Conservation (phyloP, 2,329 filamentous ascomycete genomes). For the Fusarium sororula region DNA sequence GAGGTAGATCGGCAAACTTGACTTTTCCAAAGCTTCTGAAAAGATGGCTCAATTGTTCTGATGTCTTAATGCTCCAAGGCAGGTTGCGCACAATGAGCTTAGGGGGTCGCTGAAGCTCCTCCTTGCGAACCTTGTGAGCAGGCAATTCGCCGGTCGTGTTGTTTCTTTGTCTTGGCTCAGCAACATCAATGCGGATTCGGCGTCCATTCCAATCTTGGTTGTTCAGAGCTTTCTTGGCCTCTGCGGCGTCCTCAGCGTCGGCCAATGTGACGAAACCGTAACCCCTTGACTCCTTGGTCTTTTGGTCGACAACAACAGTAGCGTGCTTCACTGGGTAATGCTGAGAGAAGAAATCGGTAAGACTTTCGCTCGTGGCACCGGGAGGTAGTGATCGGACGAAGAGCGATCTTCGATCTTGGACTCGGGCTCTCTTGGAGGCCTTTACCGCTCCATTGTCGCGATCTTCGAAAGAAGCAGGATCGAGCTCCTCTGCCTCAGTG, state of each 20-base stretch:
- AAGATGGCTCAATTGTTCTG: constrained; percentile 79
- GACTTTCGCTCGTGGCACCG: constrained; percentile 78
- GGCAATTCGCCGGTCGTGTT: constrained; percentile 55
- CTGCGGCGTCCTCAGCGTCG: constrained; percentile 87
- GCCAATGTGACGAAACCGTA: constrained; percentile 98
- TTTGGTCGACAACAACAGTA: constrained; percentile 85
- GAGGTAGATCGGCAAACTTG: constrained; percentile 85
- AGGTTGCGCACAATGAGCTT: constrained; percentile 92
- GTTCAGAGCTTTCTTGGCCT: constrained; percentile 83
- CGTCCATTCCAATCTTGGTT: constrained; percentile 80
- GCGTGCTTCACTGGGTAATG: constrained; percentile 96
- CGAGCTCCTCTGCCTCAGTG: constrained; percentile 46
- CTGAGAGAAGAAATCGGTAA: constrained; percentile 92
- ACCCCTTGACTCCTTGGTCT: constrained; percentile 87
- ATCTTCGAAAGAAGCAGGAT: constrained; percentile 44
- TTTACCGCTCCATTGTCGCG: constrained; percentile 46
- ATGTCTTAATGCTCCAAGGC: constrained; percentile 92
- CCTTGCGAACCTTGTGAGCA: constrained; percentile 64
- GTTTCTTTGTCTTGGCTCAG: constrained; percentile 82
- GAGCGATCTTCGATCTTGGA: constrained; percentile 75
- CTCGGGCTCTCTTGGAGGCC: constrained; percentile 63
- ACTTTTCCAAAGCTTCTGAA: constrained; percentile 93
- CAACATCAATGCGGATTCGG: constrained; percentile 86
- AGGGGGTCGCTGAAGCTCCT: constrained; percentile 68
- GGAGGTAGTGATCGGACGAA: constrained; percentile 90